Percentiles rank a stretch among this genome's conserved stretches.
Conservation (phyloP, 495 filamentous ascomycete species). For the Talaromyces nanjingensis region DNA sequence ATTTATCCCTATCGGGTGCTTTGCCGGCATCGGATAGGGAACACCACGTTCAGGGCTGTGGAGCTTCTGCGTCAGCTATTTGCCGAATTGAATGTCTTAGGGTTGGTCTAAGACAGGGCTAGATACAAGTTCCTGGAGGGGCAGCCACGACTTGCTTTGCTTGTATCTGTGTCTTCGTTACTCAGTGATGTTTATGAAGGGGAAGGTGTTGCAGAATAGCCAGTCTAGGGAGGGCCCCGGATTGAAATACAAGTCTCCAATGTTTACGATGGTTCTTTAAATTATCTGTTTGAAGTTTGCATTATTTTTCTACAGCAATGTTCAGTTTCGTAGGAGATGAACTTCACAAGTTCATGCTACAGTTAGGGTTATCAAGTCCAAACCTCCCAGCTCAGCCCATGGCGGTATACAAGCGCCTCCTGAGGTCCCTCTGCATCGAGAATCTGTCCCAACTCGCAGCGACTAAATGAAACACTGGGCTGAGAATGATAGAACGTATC, state of each 20-base stretch:
- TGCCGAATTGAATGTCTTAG: neutral
- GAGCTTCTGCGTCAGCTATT: neutral
- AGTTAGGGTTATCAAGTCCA: conserved; percentile 23
- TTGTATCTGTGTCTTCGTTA: no score
- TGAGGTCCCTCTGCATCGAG: conserved; percentile 56
- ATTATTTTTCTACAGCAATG: neutral
- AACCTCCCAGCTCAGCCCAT: conserved; percentile 28
- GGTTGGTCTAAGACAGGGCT: neutral
- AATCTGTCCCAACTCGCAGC: conserved; percentile 56
- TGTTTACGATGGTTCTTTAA: neutral
- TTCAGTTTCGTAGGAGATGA: no score
- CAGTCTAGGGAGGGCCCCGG: neutral
- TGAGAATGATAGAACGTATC: conserved; percentile 14
- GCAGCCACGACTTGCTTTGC: no score
- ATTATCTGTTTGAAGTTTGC: neutral
- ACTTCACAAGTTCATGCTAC: neutral
- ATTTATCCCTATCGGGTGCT: neutral
- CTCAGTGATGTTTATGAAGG: no score
- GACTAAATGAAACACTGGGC: conserved; percentile 39
- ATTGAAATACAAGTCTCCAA: neutral
- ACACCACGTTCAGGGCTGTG: neutral
- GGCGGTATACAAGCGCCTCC: conserved; percentile 18
- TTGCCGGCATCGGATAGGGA: neutral
- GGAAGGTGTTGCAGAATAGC: no score
- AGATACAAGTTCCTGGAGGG: neutral